A percentile compares a stretch with the other conserved stretches of the same genome.
phyloP scores from a whole-genome alignment of 768 basidiomycete genomes.

The Tremella fuciformis region DNA sequence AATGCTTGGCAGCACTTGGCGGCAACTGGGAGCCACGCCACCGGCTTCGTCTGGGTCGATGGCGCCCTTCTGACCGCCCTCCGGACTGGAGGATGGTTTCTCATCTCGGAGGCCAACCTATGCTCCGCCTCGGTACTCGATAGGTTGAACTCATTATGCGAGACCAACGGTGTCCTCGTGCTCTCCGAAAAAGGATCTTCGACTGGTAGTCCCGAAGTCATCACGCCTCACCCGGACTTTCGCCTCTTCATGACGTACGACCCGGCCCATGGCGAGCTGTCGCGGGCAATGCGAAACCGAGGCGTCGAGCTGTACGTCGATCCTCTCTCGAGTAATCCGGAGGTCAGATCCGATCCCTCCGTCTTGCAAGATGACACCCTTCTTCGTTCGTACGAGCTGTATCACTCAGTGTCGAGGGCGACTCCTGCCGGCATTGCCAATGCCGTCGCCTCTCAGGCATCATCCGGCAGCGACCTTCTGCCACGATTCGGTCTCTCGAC shows the following conservation, averaged over 20 bases:
- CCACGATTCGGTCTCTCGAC: neutral
- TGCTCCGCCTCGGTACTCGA: slow-evolving; percentile 95
- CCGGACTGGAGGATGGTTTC: slow-evolving; percentile 80
- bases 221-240: slow-evolving; percentile 83
- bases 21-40: slow-evolving; percentile 52
- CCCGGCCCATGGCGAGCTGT: slow-evolving; percentile 85
- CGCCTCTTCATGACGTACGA: slow-evolving; percentile 92
- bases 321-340: neutral
- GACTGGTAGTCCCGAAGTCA: slow-evolving; percentile 67
- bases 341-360: neutral
- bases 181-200: slow-evolving; percentile 86
- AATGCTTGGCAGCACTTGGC: neutral
- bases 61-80: slow-evolving; percentile 84
- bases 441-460: slow-evolving; percentile 1
- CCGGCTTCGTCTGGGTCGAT: slow-evolving; percentile 85
- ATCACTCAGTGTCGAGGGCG: neutral
- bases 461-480: neutral
- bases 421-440: neutral
- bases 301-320: slow-evolving; percentile 75
- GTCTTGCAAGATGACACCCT: slow-evolving; percentile 22
- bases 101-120: slow-evolving; percentile 88
- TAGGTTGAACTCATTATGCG: slow-evolving; percentile 92
- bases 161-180: slow-evolving; percentile 73
- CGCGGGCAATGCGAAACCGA: slow-evolving; percentile 96
- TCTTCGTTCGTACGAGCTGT: slow-evolving; percentile 2